These are phyloP conservation scores for Aspergillus sp. DNA, from an alignment of 2,329 filamentous ascomycete genomes.

Conservation along the genomic window DNA sequence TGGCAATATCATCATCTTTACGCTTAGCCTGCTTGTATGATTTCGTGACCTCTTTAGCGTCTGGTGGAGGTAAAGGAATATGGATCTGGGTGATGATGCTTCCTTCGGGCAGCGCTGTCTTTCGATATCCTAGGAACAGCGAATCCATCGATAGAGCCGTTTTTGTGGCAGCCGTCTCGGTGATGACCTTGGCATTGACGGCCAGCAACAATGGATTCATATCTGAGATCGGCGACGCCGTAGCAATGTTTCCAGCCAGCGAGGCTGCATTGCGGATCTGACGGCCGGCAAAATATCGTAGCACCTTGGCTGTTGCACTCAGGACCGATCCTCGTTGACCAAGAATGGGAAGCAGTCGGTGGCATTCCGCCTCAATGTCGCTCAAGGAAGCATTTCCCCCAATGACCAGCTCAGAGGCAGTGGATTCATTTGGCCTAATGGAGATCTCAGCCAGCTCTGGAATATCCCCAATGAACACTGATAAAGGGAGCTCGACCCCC, in stretches of 20 bases:
- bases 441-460: constrained; percentile 72
- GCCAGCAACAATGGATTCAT: constrained; percentile 83
- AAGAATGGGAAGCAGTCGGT: constrained; percentile 60
- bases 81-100: constrained; percentile 76
- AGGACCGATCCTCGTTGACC: constrained; percentile 67
- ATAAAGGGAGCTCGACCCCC: constrained; percentile 75
- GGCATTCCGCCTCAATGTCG: constrained; percentile 74
- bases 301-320: constrained; percentile 78
- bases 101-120: constrained; percentile 70
- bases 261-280: constrained; percentile 89
- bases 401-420: constrained; percentile 61
- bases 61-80: constrained; percentile 65
- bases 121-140: constrained; percentile 82
- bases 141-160: constrained; percentile 74
- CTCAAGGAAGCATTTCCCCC: constrained; percentile 82
- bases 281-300: constrained; percentile 57
- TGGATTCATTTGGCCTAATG: constrained; percentile 60
- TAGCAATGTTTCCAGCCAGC: constrained; percentile 80
- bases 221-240: constrained; percentile 85
- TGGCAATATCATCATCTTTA: constrained; percentile 90
- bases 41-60: constrained; percentile 72
- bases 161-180: constrained; percentile 65
- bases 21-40: constrained; percentile 89
- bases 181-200: constrained; percentile 70
- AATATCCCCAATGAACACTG: constrained; percentile 84